Evolutionary conservation across 164 flowering plant species (phyloP), one percentile per base, ranked within the genome.

Genomic region (Paratinospora sagittata): DNA sequence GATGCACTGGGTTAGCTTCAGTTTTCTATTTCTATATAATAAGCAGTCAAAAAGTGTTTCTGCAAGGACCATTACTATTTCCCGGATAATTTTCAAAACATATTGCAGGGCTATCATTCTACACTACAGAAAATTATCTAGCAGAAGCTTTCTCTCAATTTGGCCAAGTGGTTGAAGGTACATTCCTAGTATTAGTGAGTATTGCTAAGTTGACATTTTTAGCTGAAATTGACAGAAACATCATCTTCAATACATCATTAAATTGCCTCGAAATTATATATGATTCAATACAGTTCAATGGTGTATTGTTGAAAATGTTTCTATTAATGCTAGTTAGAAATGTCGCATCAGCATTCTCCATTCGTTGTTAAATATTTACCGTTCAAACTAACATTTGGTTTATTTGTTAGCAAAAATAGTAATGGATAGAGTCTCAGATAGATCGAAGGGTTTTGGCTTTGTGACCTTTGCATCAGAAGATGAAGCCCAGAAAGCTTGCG

Each of bases 361-460:
- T n/a, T n/a, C n/a, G n/a, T n/a, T n/a, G n/a, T n/a, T n/a, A n/a
- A n/a, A n/a, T n/a, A n/a, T n/a, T n/a, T n/a, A n/a, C n/a, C n/a
- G n/a, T n/a, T n/a, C 47, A 23, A 2, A 9, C 9, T 26, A 16
- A 57, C 37, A 70, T 60, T 5, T 76, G 26, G 72, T 66, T 14
- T 14, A 55, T 72, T 74, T 63, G 27, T 24, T 78, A 95, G 97
- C 98, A 71, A 82, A 79, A 77, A 73, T 95, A 76, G 78, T 88
- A 9, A 85, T 68, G 77, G 94, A 92, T 73, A 85, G 82, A 82
- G 88, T 85, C 36, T 82, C 93, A 0, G 89, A 84, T 67, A 84
- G 80, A 83, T 86, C 96, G 27, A 92, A 89, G 80, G 97, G 97
- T n/a, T 95, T 90, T 68, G 98, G 97, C 21, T 95, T 92, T 77